Base-by-base conservation (phyloP, 176 grass and related monocot genomes). In the Chrysopogon serrulatus region DNA sequence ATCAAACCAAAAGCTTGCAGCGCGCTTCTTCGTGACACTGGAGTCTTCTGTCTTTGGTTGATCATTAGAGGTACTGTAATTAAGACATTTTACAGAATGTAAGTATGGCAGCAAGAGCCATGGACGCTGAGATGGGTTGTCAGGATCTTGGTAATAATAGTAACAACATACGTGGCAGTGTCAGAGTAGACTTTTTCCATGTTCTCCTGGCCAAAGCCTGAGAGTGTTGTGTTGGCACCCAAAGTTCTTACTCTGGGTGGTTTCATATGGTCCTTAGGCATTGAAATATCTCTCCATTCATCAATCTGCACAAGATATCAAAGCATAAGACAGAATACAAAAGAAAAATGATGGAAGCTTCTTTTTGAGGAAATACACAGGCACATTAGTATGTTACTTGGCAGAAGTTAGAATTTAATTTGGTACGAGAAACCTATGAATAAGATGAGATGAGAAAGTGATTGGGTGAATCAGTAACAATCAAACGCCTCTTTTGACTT, bases 261-360 rank as follows among this genome's bases (percentile, higher is more conserved):
- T 70, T 87, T 99, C 57, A 71, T 92, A 77, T 92, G 89, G 63
- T 96, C 91, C 77, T 82, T 90, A 63, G 93, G 93, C 84, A 96
- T 83, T 73, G 87, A 91, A 74, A 99, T 81, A 82, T 99, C 96
- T 84, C 96, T 88, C 93, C 93, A 96, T 37, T 99, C 93, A 94
- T 99, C 91, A 83, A 99, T 87, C 96, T 99, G 87, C 56, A 74
- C 5, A 88, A 82, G 42, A 91, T 77, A 31, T 45, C 41, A 86
- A 81, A 66, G 43, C 19, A 73, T 76, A 53, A 82, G 54, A 81
- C 59, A 66, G 32, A 71, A 74, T 86, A 73, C 63, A 81, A 83
- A 30, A 23, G 59, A 21, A 78, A 36, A 84, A 79, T 37, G 56
- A 53, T 67, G 44, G 21, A 66, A 59, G 37, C 1, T 61, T 51